phyloP scores from a whole-genome alignment of 2,329 filamentous ascomycete species.

The Nemania abortiva region DNA sequence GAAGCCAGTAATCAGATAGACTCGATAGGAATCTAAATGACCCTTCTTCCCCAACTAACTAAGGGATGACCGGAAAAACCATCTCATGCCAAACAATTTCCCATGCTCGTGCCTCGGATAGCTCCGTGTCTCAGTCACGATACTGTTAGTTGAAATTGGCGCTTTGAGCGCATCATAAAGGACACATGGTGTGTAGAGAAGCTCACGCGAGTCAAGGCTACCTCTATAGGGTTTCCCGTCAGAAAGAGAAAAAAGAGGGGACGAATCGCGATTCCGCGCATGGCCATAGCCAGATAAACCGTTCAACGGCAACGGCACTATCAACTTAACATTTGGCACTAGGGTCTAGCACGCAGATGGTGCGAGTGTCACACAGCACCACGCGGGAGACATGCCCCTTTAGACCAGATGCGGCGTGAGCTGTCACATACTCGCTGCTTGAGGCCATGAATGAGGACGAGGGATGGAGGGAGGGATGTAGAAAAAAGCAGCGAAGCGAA shows the following conservation, averaged over 20 bases:
- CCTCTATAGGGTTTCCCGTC: conserved; percentile 2
- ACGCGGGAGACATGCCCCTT: conserved; percentile 34
- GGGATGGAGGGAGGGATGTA: neutral
- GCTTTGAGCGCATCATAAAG: conserved; percentile 15
- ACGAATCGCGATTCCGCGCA: neutral
- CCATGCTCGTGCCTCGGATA: conserved; percentile 22
- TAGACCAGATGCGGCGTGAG: conserved; percentile 33
- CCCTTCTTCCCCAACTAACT: neutral
- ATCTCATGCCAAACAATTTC: neutral
- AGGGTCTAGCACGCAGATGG: conserved; percentile 25
- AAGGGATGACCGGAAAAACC: conserved; percentile 5
- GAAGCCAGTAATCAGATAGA: conserved; percentile 4
- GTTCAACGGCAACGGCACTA: neutral
- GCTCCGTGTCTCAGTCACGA: conserved; percentile 24
- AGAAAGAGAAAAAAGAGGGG: neutral
- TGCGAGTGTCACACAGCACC: conserved; percentile 35
- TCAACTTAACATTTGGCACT: conserved; percentile 15
- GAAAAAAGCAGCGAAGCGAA: neutral
- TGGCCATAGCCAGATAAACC: conserved; percentile 15
- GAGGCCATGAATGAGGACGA: neutral
- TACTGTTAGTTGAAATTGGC: conserved; percentile 1
- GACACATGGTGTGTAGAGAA: neutral
- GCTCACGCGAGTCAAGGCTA: conserved; percentile 28
- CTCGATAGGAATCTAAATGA: conserved; percentile 7
- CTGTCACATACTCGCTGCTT: conserved; percentile 36